Base-by-base conservation (phyloP, 1,284 basidiomycete genomes). In the Ceratobasidium theobromae region DNA sequence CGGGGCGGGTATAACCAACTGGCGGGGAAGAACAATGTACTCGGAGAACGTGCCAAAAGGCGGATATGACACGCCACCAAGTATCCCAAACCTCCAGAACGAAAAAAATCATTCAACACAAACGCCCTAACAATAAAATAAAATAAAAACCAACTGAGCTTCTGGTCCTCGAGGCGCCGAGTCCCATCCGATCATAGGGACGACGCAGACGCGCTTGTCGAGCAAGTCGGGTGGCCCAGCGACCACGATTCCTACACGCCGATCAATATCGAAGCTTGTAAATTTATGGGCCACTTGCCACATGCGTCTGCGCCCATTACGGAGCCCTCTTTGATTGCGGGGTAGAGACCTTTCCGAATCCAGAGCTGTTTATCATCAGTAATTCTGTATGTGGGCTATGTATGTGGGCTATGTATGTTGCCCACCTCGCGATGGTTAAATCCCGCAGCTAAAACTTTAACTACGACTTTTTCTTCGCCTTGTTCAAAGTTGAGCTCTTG, bases 351-450 rank as follows among this genome's bases (percentile, higher is more conserved):
- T 68, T 82, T 81, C 35, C 88, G 82, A 45, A 87, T 84, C 91
- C 90, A 93, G 3, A 89, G 77, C 88, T 90, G 12, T 11, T n/a
- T n/a, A 21, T 28, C n/a, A n/a, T n/a, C n/a, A n/a, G n/a, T n/a
- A n/a, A n/a, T n/a, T n/a, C n/a, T n/a, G n/a, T n/a, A n/a, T n/a
- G n/a, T n/a, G n/a, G n/a, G n/a, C n/a, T n/a, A n/a, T n/a, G n/a
- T n/a, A n/a, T n/a, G n/a, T n/a, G n/a, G n/a, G n/a, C n/a, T 18
- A 45, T 27, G 14, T 1, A 35, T 30, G 55, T 51, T 38, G 5
- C n/a, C 27, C 1, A 92, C 89, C 73, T 93, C 91, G 72, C 87
- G 79, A 69, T 86, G 88, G 74, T 93, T 93, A 78, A 90, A 90
- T n/a, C 82, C 84, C 0, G 82, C 87, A 8, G 89, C 89, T 16